A percentile compares a stretch with the other conserved stretches of the same genome.
Evolutionary conservation across 108 stramenopile species (phyloP).

Genomic region (Craspedostauros australis): DNA sequence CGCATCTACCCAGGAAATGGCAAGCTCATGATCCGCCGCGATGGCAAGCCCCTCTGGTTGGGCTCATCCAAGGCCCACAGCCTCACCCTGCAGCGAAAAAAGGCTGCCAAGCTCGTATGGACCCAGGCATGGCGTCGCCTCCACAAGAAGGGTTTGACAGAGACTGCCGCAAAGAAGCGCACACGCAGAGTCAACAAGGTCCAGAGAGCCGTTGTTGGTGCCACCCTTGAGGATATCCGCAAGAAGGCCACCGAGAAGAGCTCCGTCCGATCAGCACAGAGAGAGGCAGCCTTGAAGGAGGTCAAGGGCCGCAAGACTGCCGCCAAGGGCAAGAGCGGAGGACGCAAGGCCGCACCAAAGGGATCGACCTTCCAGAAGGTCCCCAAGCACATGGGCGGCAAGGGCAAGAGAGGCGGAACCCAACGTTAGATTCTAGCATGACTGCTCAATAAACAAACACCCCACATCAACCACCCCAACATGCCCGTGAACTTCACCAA

Average conservation of each 20-base stretch:
- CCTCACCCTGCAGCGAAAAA: conserved; percentile 95
- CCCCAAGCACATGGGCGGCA: conserved; percentile 65
- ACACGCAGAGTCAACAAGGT: conserved; percentile 89
- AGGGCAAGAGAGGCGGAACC: conserved; percentile 34
- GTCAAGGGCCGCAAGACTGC: conserved; percentile 83
- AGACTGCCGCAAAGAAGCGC: conserved; percentile 87
- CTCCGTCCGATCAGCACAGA: conserved; percentile 65
- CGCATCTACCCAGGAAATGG: conserved; percentile 99
- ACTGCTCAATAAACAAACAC: too few relatives aligned
- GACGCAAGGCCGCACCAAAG: conserved; percentile 25
- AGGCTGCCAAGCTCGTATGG: conserved; percentile 99
- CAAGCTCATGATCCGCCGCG: conserved; percentile 96
- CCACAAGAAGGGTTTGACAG: conserved; percentile 97
- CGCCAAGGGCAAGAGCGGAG: conserved; percentile 66
- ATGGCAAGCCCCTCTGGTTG: conserved; percentile 95
- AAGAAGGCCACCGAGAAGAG: conserved; percentile 90
- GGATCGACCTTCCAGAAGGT: conserved; percentile 54
- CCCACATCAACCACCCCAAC: too few relatives aligned
- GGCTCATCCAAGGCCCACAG: conserved; percentile 93
- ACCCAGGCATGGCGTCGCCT: conserved; percentile 98
- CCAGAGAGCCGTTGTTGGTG: conserved; percentile 95
- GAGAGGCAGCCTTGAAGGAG: conserved; percentile 87
- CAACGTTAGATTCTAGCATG: conserved; percentile 46
- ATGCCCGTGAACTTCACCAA: too few relatives aligned
- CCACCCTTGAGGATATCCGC: conserved; percentile 94